Base-by-base conservation (phyloP, 495 filamentous ascomycete species). In the Penicillium subrubescens region DNA sequence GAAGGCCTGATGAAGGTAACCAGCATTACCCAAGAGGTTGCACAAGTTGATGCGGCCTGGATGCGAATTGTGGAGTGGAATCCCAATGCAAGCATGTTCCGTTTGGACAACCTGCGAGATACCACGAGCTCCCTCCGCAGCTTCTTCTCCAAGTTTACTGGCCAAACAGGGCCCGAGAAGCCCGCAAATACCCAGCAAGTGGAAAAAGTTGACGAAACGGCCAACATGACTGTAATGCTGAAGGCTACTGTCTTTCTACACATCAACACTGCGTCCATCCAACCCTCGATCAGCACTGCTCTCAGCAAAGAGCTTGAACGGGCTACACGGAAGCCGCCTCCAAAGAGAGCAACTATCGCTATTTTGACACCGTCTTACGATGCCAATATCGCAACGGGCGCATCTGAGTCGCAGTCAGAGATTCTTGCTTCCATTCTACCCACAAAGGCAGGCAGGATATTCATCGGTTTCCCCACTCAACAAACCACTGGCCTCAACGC, bases 381-480 rank as follows among this genome's bases (percentile, higher is more conserved):
- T 69, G 93, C 94, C 67, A 87, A 85, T 4, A 74, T 88, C 51
- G 87, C 90, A 2, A 88, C 89, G 1, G 86, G 85, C 60, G 76
- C 76, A 44, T 83, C 81, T 27, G 79, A 85, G 17, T 79, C 84
- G 11, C 82, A 90, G 51, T 86, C 88, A 2, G 90, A 96, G 64
- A 87, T 98, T 17, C 96, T 99, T 70, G 84, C 88, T 1, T 93
- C 93, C 0, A 92, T 98, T n/a, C 77, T 97, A 2, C 96, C 96
- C 23, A 91, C 86, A 37, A 95, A 93, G 71, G 87, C 88, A 50
- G 96, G 96, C 27, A 86, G 90, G 57, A 88, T 99, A 35, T 99
- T 97, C 72, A 99, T 99, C 69, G 96, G 96, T 2, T 98, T 98
- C 74, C 94, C 95, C 27, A 99, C 96, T 4, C 91, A 91, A 52